phyloP scores from a whole-genome alignment of 306 rosid genomes.

The Calophaca sinica region DNA sequence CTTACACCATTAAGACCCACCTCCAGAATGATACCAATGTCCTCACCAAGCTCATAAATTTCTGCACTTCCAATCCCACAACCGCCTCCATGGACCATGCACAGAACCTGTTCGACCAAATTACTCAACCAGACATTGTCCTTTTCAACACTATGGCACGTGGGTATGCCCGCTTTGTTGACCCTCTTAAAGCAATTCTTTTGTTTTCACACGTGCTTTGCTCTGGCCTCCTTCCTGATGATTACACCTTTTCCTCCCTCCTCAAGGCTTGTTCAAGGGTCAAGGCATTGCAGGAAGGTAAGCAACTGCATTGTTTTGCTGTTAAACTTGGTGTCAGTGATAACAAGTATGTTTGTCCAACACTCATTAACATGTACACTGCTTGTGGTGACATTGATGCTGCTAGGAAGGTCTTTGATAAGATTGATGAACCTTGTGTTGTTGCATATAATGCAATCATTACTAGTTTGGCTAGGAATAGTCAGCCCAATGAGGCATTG shows the following conservation, averaged over 20 bases:
- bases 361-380: conserved; percentile 76
- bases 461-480: conserved; percentile 64
- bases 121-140: conserved; percentile 68
- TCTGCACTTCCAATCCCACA: conserved; percentile 59
- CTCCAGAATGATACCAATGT: conserved; percentile 56
- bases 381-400: conserved; percentile 61
- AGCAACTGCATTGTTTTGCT: conserved; percentile 72
- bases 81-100: conserved; percentile 66
- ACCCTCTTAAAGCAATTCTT: conserved; percentile 64
- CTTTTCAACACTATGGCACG: conserved; percentile 77
- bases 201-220: conserved; percentile 51
- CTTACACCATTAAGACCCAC: conserved; percentile 72
- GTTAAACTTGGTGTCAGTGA: conserved; percentile 61
- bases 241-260: conserved; percentile 80
- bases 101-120: conserved; percentile 63
- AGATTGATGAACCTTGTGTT: conserved; percentile 67
- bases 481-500: conserved; percentile 79
- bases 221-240: conserved; percentile 69
- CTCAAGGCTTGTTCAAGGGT: conserved; percentile 78
- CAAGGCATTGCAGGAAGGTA: conserved; percentile 74
- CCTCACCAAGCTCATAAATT: conserved; percentile 66
- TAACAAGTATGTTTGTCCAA: conserved; percentile 66
- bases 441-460: conserved; percentile 77
- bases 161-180: conserved; percentile 65
- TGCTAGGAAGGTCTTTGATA: conserved; percentile 74